Percentiles rank a stretch among this genome's conserved stretches.
Evolutionary conservation across 345 rosid species (phyloP).

Genomic region (Odontarrhena argentea): DNA sequence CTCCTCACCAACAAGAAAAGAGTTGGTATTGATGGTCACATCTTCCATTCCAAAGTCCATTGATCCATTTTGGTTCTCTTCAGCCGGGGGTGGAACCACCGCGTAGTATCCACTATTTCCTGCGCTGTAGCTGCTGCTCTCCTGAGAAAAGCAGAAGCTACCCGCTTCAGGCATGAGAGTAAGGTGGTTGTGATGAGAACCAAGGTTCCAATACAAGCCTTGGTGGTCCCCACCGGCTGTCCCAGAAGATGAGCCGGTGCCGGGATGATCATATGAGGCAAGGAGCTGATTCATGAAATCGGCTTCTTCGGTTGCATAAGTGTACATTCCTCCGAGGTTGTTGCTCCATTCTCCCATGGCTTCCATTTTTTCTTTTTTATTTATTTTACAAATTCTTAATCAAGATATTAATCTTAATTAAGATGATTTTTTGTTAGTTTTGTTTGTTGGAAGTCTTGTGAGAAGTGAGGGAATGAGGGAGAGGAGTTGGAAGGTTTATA

Average conservation of each 20-base stretch:
- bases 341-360: conserved; percentile 66
- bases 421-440: conserved; percentile 24
- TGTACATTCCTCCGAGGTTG: conserved; percentile 59
- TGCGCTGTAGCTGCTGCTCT: conserved; percentile 46
- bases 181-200: conserved; percentile 33
- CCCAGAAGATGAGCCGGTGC: conserved; percentile 36
- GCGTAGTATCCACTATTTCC: conserved; percentile 33
- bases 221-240: conserved; percentile 44
- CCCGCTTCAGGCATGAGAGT: conserved; percentile 27
- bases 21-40: conserved; percentile 46
- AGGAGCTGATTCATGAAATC: conserved; percentile 78
- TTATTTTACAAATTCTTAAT: conserved; percentile 26
- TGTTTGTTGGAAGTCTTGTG: conserved; percentile 33
- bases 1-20: conserved; percentile 52
- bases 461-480: conserved; percentile 35
- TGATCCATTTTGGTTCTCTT: conserved; percentile 43
- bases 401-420: conserved; percentile 30
- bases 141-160: conserved; percentile 46
- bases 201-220: conserved; percentile 42
- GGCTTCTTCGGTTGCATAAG: conserved; percentile 61
- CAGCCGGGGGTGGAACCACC: conserved; percentile 34
- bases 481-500: conserved; percentile 36
- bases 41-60: conserved; percentile 52
- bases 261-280: conserved; percentile 41
- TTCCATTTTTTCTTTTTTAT: conserved; percentile 46